phyloP scores from a whole-genome alignment of 2,329 filamentous ascomycete species.

The Aspergillus arachidicola region DNA sequence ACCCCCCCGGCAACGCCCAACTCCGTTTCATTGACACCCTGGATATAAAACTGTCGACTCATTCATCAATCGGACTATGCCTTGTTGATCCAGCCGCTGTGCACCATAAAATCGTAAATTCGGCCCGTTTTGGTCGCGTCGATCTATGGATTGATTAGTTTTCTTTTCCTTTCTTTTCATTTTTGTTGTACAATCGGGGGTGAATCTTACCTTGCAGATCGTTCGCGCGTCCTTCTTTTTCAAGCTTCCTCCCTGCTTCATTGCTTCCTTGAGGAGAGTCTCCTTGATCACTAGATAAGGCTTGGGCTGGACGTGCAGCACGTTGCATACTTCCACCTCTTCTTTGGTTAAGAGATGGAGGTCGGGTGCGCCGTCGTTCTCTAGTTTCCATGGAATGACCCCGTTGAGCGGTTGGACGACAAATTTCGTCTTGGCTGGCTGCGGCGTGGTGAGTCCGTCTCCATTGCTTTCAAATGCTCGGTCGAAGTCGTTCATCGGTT shows the following conservation, averaged over 20 bases:
- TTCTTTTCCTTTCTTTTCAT: background rate
- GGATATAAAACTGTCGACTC: slow-evolving; percentile 7
- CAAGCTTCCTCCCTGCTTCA: slow-evolving; percentile 81
- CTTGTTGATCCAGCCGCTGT: slow-evolving; percentile 88
- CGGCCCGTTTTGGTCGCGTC: slow-evolving; percentile 82
- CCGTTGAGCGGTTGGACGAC: slow-evolving; percentile 53
- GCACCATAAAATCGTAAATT: slow-evolving; percentile 93
- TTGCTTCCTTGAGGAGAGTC: slow-evolving; percentile 82
- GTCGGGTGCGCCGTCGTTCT: slow-evolving; percentile 74
- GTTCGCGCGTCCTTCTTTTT: slow-evolving; percentile 95
- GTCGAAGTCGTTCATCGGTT: slow-evolving; percentile 54
- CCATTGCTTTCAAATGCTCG: slow-evolving; percentile 57
- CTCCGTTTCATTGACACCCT: slow-evolving; percentile 7
- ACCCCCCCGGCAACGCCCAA: slow-evolving; percentile 16
- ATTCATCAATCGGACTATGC: slow-evolving; percentile 52
- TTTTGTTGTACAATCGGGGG: background rate
- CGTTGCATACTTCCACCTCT: slow-evolving; percentile 83
- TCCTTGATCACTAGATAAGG: slow-evolving; percentile 95
- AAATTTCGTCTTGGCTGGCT: slow-evolving; percentile 53
- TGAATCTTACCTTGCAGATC: slow-evolving; percentile 62
- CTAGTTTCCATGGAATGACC: slow-evolving; percentile 61
- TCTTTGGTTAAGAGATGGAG: slow-evolving; percentile 82
- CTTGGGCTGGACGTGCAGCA: slow-evolving; percentile 85
- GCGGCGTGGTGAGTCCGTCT: slow-evolving; percentile 41
- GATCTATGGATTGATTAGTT: slow-evolving; percentile 50